Evolutionary conservation across 495 filamentous ascomycete species (phyloP).

Genomic region (Zalerion maritima): DNA sequence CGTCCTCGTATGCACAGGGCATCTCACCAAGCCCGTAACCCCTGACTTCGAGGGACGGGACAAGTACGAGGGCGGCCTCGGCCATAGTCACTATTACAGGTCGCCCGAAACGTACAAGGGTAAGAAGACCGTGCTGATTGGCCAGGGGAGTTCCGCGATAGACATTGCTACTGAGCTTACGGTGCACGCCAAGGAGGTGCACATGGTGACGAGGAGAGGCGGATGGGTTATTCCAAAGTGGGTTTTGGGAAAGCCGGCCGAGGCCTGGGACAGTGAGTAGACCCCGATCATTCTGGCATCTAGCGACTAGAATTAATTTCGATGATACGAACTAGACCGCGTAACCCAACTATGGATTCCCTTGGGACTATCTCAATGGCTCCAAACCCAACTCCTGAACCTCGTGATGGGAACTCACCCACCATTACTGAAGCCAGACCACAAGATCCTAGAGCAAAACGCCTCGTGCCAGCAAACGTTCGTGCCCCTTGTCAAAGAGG

Average conservation of each 20-base stretch:
- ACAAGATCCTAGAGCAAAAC: slow-evolving; percentile 10
- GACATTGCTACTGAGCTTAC: slow-evolving; percentile 12
- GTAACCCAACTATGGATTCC: slow-evolving; percentile 10
- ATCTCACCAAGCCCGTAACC: slow-evolving; percentile 11
- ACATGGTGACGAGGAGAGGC: slow-evolving; percentile 10
- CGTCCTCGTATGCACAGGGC: slow-evolving; percentile 16
- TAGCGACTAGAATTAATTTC: too few species aligned
- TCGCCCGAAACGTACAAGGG: slow-evolving; percentile 12
- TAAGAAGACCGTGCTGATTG: slow-evolving; percentile 16
- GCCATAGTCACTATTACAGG: slow-evolving; percentile 21
- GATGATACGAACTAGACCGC: too few species aligned
- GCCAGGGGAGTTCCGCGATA: slow-evolving; percentile 16
- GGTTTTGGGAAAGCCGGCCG: slow-evolving; percentile 8
- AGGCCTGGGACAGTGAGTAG: slow-evolving; percentile 11
- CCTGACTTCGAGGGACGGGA: slow-evolving; percentile 14
- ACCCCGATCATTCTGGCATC: slow-evolving; percentile 1
- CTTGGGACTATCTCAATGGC: slow-evolving; percentile 4
- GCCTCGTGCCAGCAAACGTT: slow-evolving; percentile 9
- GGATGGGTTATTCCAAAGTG: slow-evolving; percentile 13
- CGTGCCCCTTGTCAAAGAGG: slow-evolving; percentile 9
- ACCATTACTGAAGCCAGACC: slow-evolving; percentile 6
- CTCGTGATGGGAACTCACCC: slow-evolving; percentile 6
- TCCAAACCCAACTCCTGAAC: slow-evolving; percentile 8
- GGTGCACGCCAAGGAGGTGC: slow-evolving; percentile 5
- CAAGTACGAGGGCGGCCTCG: slow-evolving; percentile 9